These are phyloP conservation scores for Tetrastigma voinierianum DNA, from an alignment of 164 flowering plant genomes.

Conservation along the genomic window DNA sequence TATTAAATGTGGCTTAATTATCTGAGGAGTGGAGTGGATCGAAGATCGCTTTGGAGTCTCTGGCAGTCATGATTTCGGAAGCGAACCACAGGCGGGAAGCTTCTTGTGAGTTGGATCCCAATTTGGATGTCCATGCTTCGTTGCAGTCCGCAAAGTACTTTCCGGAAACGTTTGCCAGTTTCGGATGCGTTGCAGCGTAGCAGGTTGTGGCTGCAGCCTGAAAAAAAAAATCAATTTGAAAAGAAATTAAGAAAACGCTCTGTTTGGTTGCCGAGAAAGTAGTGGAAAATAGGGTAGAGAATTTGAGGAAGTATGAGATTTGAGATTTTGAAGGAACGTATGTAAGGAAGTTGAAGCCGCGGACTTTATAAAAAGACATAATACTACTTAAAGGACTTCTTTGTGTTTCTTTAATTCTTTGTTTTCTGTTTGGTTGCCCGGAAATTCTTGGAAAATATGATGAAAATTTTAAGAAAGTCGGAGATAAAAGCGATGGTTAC, in stretches of 20 bases:
- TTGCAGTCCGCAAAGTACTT: conserved; percentile 89
- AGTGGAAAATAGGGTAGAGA: not conserved
- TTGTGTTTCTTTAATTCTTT: not conserved
- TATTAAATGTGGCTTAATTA: not conserved
- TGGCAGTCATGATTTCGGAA: conserved; percentile 61
- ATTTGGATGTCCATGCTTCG: conserved; percentile 61
- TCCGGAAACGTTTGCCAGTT: conserved; percentile 57
- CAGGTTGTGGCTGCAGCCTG: conserved; percentile 99
- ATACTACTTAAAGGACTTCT: not conserved
- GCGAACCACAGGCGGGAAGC: conserved; percentile 67
- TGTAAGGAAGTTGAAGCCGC: not conserved
- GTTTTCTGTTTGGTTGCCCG: not conserved
- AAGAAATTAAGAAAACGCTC: not conserved
- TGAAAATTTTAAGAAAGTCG: too few species aligned
- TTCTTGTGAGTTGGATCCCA: conserved; percentile 49
- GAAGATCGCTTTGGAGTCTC: conserved; percentile 13
- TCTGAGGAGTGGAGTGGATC: conserved; percentile 3
- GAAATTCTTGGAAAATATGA: not conserved
- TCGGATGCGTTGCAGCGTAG: conserved; percentile 82
- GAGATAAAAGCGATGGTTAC: conserved; percentile 24
- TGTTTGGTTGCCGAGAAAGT: not conserved
- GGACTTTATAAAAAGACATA: not conserved
- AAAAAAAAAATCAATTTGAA: not conserved
- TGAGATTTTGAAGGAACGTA: not conserved
- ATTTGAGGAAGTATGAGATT: not conserved